A percentile compares a stretch with the other conserved stretches of the same genome.
Evolutionary conservation across 108 stramenopile genomes (phyloP).

Genomic region (Pseudonitzschia delicatissima): DNA sequence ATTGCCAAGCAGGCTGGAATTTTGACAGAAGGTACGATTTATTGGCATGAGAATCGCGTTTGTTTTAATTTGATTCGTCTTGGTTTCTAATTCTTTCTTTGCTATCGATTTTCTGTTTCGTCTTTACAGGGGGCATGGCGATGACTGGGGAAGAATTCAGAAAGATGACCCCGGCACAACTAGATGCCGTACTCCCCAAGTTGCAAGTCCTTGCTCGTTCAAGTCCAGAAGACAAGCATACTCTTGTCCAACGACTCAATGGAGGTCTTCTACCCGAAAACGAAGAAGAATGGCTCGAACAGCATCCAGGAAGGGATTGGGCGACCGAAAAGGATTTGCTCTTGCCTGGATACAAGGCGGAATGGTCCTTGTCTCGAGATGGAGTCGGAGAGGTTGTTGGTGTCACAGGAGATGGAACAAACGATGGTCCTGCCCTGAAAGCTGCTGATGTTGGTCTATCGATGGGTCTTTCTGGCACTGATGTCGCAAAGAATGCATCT

Average conservation of each 20-base stretch:
- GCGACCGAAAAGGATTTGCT: constrained; percentile 53
- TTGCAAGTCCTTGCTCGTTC: constrained; percentile 91
- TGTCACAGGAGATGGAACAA: constrained; percentile 98
- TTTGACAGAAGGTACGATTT: constrained; percentile 56
- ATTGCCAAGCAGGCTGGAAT: constrained; percentile 93
- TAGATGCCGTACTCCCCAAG: constrained; percentile 73
- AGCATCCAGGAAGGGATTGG: constrained; percentile 56
- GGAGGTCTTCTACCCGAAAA: constrained; percentile 71
- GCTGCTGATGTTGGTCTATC: constrained; percentile 96
- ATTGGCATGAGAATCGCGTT: not conserved
- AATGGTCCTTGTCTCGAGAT: constrained; percentile 54
- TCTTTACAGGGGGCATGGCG: constrained; percentile 51
- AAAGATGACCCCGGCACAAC: constrained; percentile 64
- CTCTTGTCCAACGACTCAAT: constrained; percentile 88
- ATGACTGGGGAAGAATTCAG: constrained; percentile 82
- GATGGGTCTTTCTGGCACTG: constrained; percentile 97
- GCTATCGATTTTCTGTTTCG: not conserved
- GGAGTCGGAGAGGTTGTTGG: constrained; percentile 89
- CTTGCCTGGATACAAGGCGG: constrained; percentile 68
- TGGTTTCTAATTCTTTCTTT: constrained; percentile 10
- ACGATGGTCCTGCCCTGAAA: constrained; percentile 96
- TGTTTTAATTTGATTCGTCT: constrained; percentile 16
- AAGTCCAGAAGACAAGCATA: constrained; percentile 94
- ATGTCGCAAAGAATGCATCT: constrained; percentile 98
- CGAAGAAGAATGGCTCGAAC: constrained; percentile 55